These are phyloP conservation scores for Extremus antarcticus DNA, from an alignment of 495 filamentous ascomycete species.

Conservation along the genomic window DNA sequence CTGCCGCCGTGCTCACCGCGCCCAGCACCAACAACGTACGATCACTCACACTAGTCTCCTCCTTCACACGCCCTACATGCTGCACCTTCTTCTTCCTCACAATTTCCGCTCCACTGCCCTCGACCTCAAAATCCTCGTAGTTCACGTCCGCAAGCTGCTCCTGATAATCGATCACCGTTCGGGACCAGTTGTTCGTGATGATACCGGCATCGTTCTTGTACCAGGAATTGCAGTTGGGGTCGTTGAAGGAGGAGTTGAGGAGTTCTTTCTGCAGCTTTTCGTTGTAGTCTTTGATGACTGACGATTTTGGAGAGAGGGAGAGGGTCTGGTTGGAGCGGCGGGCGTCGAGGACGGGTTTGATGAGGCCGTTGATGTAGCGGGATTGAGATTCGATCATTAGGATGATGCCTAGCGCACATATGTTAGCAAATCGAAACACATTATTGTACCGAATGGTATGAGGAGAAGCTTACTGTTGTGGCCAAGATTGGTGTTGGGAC, in stretches of 20 bases:
- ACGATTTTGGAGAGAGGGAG: slow-evolving; percentile 30
- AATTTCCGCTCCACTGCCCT: slow-evolving; percentile 29
- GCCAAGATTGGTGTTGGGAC: slow-evolving; percentile 45
- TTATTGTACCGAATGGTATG: no score
- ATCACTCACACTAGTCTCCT: slow-evolving; percentile 34
- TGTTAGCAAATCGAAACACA: neutral
- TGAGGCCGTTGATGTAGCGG: slow-evolving; percentile 40
- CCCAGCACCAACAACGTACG: slow-evolving; percentile 28
- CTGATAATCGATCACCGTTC: slow-evolving; percentile 43
- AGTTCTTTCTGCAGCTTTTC: slow-evolving; percentile 36
- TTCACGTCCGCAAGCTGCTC: slow-evolving; percentile 31
- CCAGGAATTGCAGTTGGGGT: slow-evolving; percentile 45
- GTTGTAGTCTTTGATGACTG: slow-evolving; percentile 36
- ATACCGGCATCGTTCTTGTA: slow-evolving; percentile 44
- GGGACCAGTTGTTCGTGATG: slow-evolving; percentile 48
- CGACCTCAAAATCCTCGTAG: slow-evolving; percentile 34
- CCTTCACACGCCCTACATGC: slow-evolving; percentile 34
- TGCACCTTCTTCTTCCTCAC: slow-evolving; percentile 29
- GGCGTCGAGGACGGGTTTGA: slow-evolving; percentile 34
- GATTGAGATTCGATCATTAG: slow-evolving; percentile 52
- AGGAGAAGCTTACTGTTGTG: slow-evolving; percentile 26
- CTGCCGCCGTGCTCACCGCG: slow-evolving; percentile 22
- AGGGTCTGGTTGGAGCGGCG: slow-evolving; percentile 31
- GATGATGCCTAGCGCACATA: slow-evolving; percentile 38
- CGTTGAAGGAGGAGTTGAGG: slow-evolving; percentile 37